Base-by-base conservation (phyloP, 345 rosid species). In the Lepidium sativum region DNA sequence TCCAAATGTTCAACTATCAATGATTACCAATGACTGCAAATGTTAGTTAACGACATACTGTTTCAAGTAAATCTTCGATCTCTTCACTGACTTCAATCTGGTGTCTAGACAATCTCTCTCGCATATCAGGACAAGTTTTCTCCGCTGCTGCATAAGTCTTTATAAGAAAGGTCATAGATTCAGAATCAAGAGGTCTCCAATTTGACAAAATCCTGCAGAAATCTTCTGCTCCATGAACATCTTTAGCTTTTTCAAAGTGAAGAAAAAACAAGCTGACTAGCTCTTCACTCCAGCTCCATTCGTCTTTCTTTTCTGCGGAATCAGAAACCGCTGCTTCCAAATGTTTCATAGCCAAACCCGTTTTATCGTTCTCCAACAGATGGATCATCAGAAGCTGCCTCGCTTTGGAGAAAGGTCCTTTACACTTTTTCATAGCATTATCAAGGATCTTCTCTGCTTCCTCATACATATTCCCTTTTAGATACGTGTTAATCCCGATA, bases 141-240 rank as follows among this genome's bases (percentile, higher is more conserved):
- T 80, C 94, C n/a, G 94, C 83, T 58, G 88, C 82, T 18, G 70
- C 51, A 60, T 87, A 83, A 15, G 81, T 75, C 73, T 72, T 86
- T 1, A 89, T 66, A 72, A 86, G 80, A 65, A 52, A 52, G 29
- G 3, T 34, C 48, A 62, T 72, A 15, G 65, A 79, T 27, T 52
- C 59, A n/a, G 81, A 61, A 56, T 81, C 76, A 3, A 81, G 62
- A 62, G 74, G n/a, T 39, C 74, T 63, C 8, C 67, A 63, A 17
- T 47, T 69, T 51, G 81, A 80, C 73, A 89, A 65, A 49, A 76
- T 18, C 66, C 29, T 68, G 65, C 69, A 83, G 43, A 85, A 77
- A 33, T 65, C 76, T 70, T 87, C 78, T 1, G 96, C 89, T 10
- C 84, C 83, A 52, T 76, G 65, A 32, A 78, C 82, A 49, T 92